A percentile compares a stretch with the other conserved stretches of the same genome.
Conservation (phyloP, 1,139 yeast genomes). For the Nakaseomyces delphensis region DNA sequence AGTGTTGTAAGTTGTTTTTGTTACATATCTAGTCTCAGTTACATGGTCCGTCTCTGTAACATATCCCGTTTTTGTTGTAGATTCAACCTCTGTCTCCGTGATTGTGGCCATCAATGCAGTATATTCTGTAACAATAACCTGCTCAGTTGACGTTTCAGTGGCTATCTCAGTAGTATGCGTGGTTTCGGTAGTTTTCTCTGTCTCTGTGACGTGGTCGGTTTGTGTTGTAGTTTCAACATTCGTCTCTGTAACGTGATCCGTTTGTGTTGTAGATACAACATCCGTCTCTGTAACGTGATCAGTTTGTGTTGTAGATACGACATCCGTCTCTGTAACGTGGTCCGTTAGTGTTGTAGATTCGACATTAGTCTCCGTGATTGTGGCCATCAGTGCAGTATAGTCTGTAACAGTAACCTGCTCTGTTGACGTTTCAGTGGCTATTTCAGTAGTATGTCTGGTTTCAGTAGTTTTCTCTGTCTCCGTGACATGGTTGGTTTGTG, state of each 20-base stretch:
- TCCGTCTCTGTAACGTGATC: not conserved
- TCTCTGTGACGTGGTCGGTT: not conserved
- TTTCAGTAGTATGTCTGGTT: not conserved
- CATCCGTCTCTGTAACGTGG: not conserved
- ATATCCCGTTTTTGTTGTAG: not conserved
- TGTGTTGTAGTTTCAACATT: not conserved
- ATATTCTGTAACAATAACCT: not conserved
- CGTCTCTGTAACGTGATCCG: not conserved
- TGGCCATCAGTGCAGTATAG: not conserved
- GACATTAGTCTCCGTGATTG: not conserved
- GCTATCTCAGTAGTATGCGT: not conserved
- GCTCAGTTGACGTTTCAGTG: not conserved
- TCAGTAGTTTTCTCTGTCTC: conserved; percentile 6
- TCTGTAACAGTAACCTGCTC: not conserved
- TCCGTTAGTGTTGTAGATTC: not conserved
- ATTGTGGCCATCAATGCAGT: not conserved
- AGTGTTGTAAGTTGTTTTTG: not conserved
- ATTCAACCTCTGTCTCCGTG: not conserved
- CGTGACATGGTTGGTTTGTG: not conserved
- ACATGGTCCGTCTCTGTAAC: not conserved
- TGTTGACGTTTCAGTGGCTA: not conserved
- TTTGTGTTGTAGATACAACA: not conserved
- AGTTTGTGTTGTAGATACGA: not conserved
- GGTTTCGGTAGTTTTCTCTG: conserved; percentile 2
- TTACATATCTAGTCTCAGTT: not conserved